These are phyloP conservation scores for Didymella lethalis DNA, from an alignment of 2,329 filamentous ascomycete species.

Conservation along the genomic window DNA sequence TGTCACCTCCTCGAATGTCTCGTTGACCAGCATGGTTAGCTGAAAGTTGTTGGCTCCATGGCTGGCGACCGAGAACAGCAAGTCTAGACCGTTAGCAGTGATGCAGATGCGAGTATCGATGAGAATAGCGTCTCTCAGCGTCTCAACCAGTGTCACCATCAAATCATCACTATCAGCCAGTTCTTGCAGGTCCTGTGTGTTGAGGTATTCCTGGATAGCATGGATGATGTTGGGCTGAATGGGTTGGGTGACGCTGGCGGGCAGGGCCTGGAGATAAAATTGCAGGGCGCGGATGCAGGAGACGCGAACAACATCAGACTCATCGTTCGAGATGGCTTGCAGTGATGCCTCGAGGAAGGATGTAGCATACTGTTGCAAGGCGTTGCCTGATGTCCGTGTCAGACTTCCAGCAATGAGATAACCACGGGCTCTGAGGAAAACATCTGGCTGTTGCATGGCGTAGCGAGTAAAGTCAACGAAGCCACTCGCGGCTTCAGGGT, in stretches of 20 bases:
- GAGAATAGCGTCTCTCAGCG: conserved; percentile 81
- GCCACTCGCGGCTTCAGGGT: conserved; percentile 71
- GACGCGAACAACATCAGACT: conserved; percentile 88
- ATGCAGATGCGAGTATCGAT: conserved; percentile 80
- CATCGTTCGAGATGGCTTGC: conserved; percentile 75
- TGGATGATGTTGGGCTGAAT: conserved; percentile 69
- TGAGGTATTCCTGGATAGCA: conserved; percentile 75
- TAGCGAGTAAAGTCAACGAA: conserved; percentile 84
- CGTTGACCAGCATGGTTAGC: conserved; percentile 83
- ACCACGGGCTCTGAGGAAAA: conserved; percentile 83
- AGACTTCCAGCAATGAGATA: conserved; percentile 86
- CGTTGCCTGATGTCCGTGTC: conserved; percentile 70
- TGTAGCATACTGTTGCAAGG: conserved; percentile 63
- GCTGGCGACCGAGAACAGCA: conserved; percentile 88
- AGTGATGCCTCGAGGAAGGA: conserved; percentile 76
- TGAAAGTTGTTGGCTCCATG: conserved; percentile 91
- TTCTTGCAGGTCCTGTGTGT: conserved; percentile 80
- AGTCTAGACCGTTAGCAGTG: conserved; percentile 76
- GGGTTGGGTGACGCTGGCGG: conserved; percentile 59
- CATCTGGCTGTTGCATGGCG: conserved; percentile 74
- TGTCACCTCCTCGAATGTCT: conserved; percentile 90
- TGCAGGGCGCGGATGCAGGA: conserved; percentile 89
- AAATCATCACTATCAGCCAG: conserved; percentile 90
- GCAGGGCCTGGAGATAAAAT: conserved; percentile 65
- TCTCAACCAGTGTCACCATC: conserved; percentile 87